phyloP scores from a whole-genome alignment of 208 protist genomes.

The Vickermania ingenoplastis region DNA sequence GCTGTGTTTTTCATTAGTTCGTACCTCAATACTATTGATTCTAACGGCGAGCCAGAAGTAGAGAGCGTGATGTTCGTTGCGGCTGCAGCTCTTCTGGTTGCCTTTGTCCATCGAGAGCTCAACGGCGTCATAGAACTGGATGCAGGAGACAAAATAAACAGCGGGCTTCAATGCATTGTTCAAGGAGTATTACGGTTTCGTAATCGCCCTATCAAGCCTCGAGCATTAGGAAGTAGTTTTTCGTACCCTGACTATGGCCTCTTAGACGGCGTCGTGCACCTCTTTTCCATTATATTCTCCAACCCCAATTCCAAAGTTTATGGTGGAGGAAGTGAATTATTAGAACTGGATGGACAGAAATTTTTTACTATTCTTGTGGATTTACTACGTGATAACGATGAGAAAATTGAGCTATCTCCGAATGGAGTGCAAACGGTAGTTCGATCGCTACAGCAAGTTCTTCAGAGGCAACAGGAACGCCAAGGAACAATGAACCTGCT shows the following conservation, averaged over 20 bases:
- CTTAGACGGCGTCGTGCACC: conserved; percentile 80
- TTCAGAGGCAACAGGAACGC: conserved; percentile 55
- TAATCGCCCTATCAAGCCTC: conserved; percentile 25
- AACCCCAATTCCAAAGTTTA: conserved; percentile 62
- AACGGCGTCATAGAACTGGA: conserved; percentile 71
- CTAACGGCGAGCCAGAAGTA: conserved; percentile 14
- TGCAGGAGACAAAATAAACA: conserved; percentile 28
- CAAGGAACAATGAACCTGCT: conserved; percentile 42
- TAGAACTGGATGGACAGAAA: conserved; percentile 43
- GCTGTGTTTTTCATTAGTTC: conserved; percentile 55
- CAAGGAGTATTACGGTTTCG: conserved; percentile 15
- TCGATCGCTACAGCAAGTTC: conserved; percentile 55
- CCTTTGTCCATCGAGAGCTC: conserved; percentile 74
- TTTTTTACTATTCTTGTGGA: conserved; percentile 40
- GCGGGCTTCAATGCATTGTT: conserved; percentile 17
- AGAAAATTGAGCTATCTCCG: conserved; percentile 61
- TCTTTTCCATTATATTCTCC: conserved; percentile 79
- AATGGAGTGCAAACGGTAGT: conserved; percentile 70
- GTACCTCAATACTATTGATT: conserved; percentile 15
- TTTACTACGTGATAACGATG: conserved; percentile 66
- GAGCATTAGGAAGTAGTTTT: conserved; percentile 77
- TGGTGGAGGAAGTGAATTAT: conserved; percentile 18
- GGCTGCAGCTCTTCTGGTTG: conserved; percentile 60
- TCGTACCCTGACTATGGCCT: conserved; percentile 84
- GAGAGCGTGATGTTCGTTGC: conserved; percentile 51